Evolutionary conservation across 768 basidiomycete genomes (phyloP).

Genomic region (Pleurotus tuber-regium): DNA sequence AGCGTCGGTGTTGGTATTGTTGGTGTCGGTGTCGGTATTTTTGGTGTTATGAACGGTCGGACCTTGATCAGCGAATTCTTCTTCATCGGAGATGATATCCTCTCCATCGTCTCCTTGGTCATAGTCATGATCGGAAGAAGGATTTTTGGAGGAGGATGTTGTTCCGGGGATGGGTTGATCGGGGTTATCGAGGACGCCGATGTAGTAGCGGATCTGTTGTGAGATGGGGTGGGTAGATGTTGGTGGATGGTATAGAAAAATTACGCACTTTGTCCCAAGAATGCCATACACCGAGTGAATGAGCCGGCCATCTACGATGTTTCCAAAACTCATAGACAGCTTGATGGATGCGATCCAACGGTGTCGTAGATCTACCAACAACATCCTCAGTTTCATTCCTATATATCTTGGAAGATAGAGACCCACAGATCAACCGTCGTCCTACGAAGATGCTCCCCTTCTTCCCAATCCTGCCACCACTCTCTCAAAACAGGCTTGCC

Average conservation of each 20-base stretch:
- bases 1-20: not conserved
- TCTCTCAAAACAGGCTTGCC: conserved; percentile 22
- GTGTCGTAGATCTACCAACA: conserved; percentile 36
- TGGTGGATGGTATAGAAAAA: not conserved
- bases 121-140: conserved; percentile 23
- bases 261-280: conserved; percentile 51
- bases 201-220: conserved; percentile 56
- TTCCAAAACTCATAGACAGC: conserved; percentile 57
- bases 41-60: conserved; percentile 25
- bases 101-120: conserved; percentile 34
- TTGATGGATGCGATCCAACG: conserved; percentile 54
- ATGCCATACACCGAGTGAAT: not conserved
- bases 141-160: conserved; percentile 29
- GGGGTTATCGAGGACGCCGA: conserved; percentile 49
- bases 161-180: conserved; percentile 35
- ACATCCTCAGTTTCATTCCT: conserved; percentile 7
- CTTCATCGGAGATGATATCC: too few relatives aligned
- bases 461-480: conserved; percentile 78
- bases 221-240: not conserved
- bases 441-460: conserved; percentile 48
- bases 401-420: not conserved
- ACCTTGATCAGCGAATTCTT: conserved; percentile 27
- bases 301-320: conserved; percentile 37
- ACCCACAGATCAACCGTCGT: conserved; percentile 52
- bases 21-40: conserved; percentile 10